Conservation (phyloP, 148 eudicot genomes). For the Persicaria maculosa region DNA sequence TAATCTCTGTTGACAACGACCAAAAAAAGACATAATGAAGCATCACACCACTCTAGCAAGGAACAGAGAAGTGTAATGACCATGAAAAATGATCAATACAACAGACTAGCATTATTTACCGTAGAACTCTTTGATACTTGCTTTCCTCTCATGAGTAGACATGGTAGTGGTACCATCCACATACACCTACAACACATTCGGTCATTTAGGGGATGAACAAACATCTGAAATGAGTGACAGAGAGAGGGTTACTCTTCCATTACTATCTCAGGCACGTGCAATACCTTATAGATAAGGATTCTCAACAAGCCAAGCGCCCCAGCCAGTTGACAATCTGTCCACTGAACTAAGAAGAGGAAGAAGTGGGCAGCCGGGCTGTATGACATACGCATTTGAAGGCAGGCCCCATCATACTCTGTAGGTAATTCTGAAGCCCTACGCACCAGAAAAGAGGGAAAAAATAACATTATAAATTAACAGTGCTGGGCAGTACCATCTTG, state of each 20-base stretch:
- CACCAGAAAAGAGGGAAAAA: neutral
- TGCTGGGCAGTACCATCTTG: neutral
- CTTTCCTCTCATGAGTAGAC: conserved; percentile 94
- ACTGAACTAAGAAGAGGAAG: conserved; percentile 90
- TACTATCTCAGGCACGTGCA: neutral
- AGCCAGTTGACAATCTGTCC: conserved; percentile 95
- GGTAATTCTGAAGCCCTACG: conserved; percentile 85
- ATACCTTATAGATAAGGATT: conserved; percentile 82
- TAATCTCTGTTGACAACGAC: conserved; percentile 49
- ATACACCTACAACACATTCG: conserved; percentile 59
- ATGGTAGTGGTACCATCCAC: conserved; percentile 98
- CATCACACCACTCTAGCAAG: conserved; percentile 5
- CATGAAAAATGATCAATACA: neutral
- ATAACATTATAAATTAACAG: neutral
- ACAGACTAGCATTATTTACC: conserved; percentile 32
- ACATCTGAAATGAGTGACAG: neutral
- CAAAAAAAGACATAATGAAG: neutral
- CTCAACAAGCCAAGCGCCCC: conserved; percentile 88
- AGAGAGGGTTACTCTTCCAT: neutral
- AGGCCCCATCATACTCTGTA: conserved; percentile 89
- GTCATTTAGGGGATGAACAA: neutral
- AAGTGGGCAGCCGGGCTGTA: conserved; percentile 97
- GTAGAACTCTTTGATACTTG: conserved; percentile 89
- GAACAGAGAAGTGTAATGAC: neutral
- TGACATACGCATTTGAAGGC: conserved; percentile 95